Conservation (phyloP, 1,284 basidiomycete genomes). For the Leccinum proliferum region DNA sequence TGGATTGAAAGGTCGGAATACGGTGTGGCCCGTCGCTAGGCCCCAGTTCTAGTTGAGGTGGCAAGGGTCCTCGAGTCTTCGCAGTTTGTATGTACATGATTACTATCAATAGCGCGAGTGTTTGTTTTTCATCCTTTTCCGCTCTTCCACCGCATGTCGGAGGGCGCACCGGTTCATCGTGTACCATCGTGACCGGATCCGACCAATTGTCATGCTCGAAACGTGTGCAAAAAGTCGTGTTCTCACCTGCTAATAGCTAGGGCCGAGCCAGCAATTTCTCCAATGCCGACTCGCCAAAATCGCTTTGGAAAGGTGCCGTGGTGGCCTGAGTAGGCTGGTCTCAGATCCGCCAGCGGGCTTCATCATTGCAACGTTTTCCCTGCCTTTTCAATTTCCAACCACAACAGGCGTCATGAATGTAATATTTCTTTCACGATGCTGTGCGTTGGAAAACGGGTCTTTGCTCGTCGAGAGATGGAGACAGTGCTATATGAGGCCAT, state of each 20-base stretch:
- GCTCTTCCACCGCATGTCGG: neutral
- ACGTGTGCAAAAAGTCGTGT: neutral
- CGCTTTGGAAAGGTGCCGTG: too few species aligned
- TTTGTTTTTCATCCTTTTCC: too few species aligned
- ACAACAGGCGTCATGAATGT: neutral
- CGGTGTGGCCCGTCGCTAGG: neutral
- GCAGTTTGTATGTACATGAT: neutral
- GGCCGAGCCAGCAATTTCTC: neutral
- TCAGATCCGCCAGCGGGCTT: neutral
- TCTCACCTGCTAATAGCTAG: neutral
- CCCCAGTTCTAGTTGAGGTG: neutral
- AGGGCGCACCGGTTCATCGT: neutral
- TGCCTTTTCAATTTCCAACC: neutral
- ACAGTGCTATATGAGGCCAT: constrained; percentile 15
- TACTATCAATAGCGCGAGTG: neutral
- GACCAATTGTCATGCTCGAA: neutral
- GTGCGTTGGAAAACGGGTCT: neutral
- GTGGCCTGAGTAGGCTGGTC: too few species aligned
- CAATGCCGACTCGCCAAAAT: neutral
- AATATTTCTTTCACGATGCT: constrained; percentile 9
- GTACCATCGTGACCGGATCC: neutral
- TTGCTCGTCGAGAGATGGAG: constrained; percentile 2
- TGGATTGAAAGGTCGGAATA: neutral
- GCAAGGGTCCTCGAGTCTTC: neutral
- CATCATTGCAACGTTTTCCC: constrained; percentile 16